Evolutionary conservation across 805 yeast species (phyloP).

Genomic region (Candida taoyuanica): DNA sequence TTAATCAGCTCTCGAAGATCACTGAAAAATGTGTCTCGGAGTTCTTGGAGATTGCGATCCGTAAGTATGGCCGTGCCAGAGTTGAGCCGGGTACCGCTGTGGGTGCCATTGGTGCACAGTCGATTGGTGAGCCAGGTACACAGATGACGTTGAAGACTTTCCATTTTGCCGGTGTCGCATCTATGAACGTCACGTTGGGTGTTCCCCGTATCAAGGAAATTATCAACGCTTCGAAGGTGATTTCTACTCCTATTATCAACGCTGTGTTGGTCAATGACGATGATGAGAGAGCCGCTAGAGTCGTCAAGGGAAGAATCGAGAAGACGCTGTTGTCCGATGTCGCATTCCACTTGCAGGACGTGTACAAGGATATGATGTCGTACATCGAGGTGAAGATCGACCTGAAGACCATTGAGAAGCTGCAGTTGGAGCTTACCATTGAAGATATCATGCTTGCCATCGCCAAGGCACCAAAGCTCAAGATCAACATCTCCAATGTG

Average conservation of each 20-base stretch:
- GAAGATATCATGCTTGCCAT: slow-evolving; percentile 86
- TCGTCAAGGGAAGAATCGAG: slow-evolving; percentile 95
- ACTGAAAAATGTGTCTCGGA: slow-evolving; percentile 52
- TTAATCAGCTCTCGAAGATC: slow-evolving; percentile 64
- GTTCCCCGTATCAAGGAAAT: slow-evolving; percentile 99
- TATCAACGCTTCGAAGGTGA: slow-evolving; percentile 91
- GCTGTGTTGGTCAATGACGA: slow-evolving; percentile 88
- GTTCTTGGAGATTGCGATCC: slow-evolving; percentile 72
- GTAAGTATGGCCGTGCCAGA: slow-evolving; percentile 80
- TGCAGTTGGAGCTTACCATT: slow-evolving; percentile 83
- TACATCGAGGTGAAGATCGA: slow-evolving; percentile 80
- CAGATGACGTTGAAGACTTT: slow-evolving; percentile 96
- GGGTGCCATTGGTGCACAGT: slow-evolving; percentile 98
- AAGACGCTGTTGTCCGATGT: slow-evolving; percentile 86
- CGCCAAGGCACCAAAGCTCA: slow-evolving; percentile 80
- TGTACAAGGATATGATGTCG: slow-evolving; percentile 74
- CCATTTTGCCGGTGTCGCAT: slow-evolving; percentile 99
- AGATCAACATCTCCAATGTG: slow-evolving; percentile 71
- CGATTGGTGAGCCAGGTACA: slow-evolving; percentile 99
- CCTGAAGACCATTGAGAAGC: slow-evolving; percentile 73
- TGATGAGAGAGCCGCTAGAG: slow-evolving; percentile 97
- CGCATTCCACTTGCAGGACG: slow-evolving; percentile 89
- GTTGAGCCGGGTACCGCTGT: slow-evolving; percentile 99
- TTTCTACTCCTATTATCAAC: slow-evolving; percentile 94
- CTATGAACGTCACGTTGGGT: slow-evolving; percentile 98